Conservation (phyloP, 2,329 filamentous ascomycete species). For the Talaromyces pinophilus region DNA sequence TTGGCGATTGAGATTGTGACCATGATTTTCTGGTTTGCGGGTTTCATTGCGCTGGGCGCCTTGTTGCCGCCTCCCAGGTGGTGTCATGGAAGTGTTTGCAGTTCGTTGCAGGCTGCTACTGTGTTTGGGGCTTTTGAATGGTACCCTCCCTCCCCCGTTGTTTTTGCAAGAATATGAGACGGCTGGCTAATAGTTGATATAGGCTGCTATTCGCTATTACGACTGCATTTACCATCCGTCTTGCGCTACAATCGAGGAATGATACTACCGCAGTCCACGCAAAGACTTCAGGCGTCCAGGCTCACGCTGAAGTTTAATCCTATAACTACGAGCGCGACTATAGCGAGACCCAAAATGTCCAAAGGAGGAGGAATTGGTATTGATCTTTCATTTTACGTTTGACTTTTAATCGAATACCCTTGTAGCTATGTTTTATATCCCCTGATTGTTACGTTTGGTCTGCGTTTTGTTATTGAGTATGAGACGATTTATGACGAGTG, state of each 20-base stretch:
- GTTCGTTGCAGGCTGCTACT: slow-evolving; percentile 56
- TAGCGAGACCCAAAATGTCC: not conserved
- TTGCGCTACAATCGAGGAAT: slow-evolving; percentile 15
- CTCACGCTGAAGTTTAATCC: slow-evolving; percentile 15
- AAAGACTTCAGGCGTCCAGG: slow-evolving; percentile 17
- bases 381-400: not conserved
- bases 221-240: slow-evolving; percentile 20
- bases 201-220: slow-evolving; percentile 23
- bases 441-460: not conserved
- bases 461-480: not conserved
- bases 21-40: slow-evolving; percentile 87
- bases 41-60: slow-evolving; percentile 74
- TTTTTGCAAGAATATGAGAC: not conserved
- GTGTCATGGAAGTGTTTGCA: slow-evolving; percentile 57
- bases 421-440: slow-evolving; percentile 4
- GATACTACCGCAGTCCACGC: slow-evolving; percentile 4
- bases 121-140: slow-evolving; percentile 54
- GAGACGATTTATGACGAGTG: slow-evolving; percentile 4
- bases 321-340: not conserved
- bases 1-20: slow-evolving; percentile 70
- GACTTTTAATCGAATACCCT: not conserved
- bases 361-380: not conserved
- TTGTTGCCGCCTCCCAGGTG: slow-evolving; percentile 43
- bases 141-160: slow-evolving; percentile 35
- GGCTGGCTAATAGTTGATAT: not conserved